phyloP scores from a whole-genome alignment of 2,329 filamentous ascomycete species.

The Uncinocarpus reesii region DNA sequence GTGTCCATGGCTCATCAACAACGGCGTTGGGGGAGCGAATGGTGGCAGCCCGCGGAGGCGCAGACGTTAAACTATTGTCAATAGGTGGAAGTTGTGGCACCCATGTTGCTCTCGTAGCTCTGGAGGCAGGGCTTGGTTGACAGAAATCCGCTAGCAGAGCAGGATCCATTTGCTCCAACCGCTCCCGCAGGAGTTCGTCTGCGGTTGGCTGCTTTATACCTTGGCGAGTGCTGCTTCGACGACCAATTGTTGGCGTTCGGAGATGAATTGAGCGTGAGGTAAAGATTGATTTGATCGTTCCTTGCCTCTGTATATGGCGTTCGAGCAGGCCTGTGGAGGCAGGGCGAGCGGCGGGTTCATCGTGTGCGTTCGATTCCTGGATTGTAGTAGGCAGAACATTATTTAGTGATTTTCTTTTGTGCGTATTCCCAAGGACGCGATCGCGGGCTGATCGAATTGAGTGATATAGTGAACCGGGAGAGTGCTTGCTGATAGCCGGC shows the following conservation, averaged over 20 bases:
- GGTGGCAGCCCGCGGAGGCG: not conserved
- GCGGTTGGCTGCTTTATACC: not conserved
- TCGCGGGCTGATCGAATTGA: constrained; percentile 15
- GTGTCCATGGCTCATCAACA: constrained; percentile 12
- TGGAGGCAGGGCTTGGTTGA: constrained; percentile 1
- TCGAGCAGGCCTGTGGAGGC: constrained; percentile 4
- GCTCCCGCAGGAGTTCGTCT: constrained; percentile 14
- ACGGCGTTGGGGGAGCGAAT: not conserved
- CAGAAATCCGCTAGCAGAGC: constrained; percentile 13
- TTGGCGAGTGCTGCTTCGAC: constrained; percentile 11
- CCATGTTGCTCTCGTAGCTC: not conserved
- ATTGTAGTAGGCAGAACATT: constrained; percentile 1
- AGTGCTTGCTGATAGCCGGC: not conserved
- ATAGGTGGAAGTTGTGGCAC: not conserved
- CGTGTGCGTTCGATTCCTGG: not conserved
- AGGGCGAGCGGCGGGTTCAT: not conserved
- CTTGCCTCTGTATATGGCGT: constrained; percentile 5
- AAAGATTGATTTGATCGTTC: constrained; percentile 3
- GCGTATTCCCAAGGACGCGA: constrained; percentile 2
- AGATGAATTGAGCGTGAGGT: not conserved
- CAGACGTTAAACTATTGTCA: not conserved
- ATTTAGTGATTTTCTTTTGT: constrained; percentile 11
- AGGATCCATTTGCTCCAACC: constrained; percentile 14
- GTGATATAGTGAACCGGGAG: constrained; percentile 14
- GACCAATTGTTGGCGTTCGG: constrained; percentile 10